Conservation (phyloP, 768 basidiomycete genomes). For the Kwoniella sp. region DNA sequence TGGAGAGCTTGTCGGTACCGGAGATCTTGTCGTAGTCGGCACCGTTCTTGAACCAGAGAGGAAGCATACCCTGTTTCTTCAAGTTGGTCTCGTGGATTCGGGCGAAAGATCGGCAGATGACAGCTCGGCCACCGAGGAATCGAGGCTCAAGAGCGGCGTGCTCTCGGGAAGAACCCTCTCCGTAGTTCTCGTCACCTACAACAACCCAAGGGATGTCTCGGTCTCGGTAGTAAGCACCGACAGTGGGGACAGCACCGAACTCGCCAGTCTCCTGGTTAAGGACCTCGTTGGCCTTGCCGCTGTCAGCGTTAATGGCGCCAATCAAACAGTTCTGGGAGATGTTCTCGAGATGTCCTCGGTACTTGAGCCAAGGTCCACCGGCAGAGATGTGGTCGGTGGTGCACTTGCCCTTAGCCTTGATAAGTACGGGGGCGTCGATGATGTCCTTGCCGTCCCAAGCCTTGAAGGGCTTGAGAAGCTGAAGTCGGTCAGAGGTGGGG, state of each 20-base stretch:
- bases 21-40: conserved; percentile 92
- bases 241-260: conserved; percentile 80
- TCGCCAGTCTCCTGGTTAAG: conserved; percentile 81
- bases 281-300: conserved; percentile 93
- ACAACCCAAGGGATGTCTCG: conserved; percentile 94
- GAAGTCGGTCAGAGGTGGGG: conserved; percentile 84
- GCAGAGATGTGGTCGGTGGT: conserved; percentile 96
- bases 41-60: conserved; percentile 85
- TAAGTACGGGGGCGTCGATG: conserved; percentile 82
- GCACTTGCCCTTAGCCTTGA: conserved; percentile 99
- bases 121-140: conserved; percentile 70
- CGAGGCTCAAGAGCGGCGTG: conserved; percentile 66
- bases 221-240: conserved; percentile 85
- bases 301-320: conserved; percentile 94
- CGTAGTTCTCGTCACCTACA: conserved; percentile 81
- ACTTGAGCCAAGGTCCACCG: conserved; percentile 99
- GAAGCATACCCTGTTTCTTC: conserved; percentile 97
- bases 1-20: conserved; percentile 84
- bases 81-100: conserved; percentile 78
- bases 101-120: conserved; percentile 94
- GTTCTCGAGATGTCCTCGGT: conserved; percentile 97
- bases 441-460: conserved; percentile 94
- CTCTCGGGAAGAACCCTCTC: conserved; percentile 97
- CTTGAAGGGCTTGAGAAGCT: conserved; percentile 83
- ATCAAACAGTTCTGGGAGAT: conserved; percentile 98